phyloP scores from a whole-genome alignment of 2,329 filamentous ascomycete genomes.

The Epichloe amarillans region DNA sequence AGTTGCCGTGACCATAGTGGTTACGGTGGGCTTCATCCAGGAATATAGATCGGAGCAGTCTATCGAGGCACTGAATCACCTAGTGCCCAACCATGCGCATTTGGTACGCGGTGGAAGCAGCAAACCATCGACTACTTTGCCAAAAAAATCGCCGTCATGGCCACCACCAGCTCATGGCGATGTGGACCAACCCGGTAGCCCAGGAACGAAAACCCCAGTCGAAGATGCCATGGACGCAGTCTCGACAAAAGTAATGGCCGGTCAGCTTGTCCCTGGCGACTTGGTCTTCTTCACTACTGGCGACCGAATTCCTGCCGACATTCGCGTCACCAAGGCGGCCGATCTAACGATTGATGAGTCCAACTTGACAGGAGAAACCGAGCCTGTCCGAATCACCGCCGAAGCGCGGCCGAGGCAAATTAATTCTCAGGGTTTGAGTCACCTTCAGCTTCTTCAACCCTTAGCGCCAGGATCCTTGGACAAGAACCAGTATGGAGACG shows the following conservation, averaged over 20 bases:
- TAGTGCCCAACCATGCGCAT: conserved; percentile 92
- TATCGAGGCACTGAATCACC: conserved; percentile 80
- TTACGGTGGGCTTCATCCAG: conserved; percentile 90
- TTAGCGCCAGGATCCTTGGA: conserved; percentile 26
- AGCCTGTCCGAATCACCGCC: conserved; percentile 69
- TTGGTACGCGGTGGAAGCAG: conserved; percentile 55
- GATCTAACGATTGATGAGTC: conserved; percentile 93
- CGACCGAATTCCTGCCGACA: conserved; percentile 90
- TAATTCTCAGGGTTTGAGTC: conserved; percentile 15
- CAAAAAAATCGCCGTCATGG: conserved; percentile 32
- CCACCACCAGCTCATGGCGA: conserved; percentile 30
- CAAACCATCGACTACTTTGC: conserved; percentile 16
- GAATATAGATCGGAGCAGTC: conserved; percentile 98
- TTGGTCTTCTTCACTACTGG: conserved; percentile 89
- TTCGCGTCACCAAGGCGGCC: conserved; percentile 80
- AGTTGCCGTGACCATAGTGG: conserved; percentile 90
- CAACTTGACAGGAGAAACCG: conserved; percentile 92
- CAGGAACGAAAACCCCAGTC: conserved; percentile 44
- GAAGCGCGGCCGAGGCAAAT: conserved; percentile 34
- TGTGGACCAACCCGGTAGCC: conserved; percentile 27
- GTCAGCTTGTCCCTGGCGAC: conserved; percentile 81
- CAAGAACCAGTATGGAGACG: conserved; percentile 45
- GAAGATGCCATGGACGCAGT: conserved; percentile 54
- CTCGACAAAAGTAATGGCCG: conserved; percentile 75
- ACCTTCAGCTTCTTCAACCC: conserved; percentile 17